These are phyloP conservation scores for Delonix regia DNA, from an alignment of 306 rosid species.

Conservation along the genomic window DNA sequence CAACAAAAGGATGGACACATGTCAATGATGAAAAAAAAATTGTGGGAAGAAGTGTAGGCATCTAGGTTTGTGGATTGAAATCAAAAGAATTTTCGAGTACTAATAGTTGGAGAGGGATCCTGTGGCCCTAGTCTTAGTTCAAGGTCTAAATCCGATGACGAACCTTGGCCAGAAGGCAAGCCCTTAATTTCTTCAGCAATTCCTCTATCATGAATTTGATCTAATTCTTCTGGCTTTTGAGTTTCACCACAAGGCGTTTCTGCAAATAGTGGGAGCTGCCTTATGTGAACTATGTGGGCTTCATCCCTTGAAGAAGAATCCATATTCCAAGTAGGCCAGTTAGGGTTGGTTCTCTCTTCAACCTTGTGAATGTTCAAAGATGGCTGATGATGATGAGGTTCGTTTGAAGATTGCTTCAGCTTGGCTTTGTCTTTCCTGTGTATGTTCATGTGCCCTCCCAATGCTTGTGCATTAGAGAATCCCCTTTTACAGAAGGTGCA, in stretches of 20 bases:
- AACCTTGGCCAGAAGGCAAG: slow-evolving; percentile 17
- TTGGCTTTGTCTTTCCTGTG: slow-evolving; percentile 84
- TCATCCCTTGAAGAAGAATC: slow-evolving; percentile 29
- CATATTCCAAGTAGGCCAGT: slow-evolving; percentile 32
- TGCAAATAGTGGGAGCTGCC: slow-evolving; percentile 52
- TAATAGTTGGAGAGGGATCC: slow-evolving; percentile 48
- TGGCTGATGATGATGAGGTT: neutral
- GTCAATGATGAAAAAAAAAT: neutral
- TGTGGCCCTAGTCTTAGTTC: slow-evolving; percentile 84
- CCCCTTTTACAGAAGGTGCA: slow-evolving; percentile 85
- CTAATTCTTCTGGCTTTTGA: slow-evolving; percentile 22
- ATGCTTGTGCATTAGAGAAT: slow-evolving; percentile 90
- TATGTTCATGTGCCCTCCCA: slow-evolving; percentile 93
- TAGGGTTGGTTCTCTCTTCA: slow-evolving; percentile 5
- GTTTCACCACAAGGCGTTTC: slow-evolving; percentile 41
- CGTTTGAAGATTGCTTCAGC: slow-evolving; percentile 51
- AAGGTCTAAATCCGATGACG: slow-evolving; percentile 63
- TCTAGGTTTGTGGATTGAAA: neutral
- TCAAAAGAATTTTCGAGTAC: slow-evolving; percentile 61
- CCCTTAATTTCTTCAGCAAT: neutral
- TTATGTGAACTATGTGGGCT: slow-evolving; percentile 10
- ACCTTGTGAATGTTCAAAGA: slow-evolving; percentile 16
- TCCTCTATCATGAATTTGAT: slow-evolving; percentile 23
- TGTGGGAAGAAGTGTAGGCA: neutral
- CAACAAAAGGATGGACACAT: neutral